Evolutionary conservation across 2,329 filamentous ascomycete species (phyloP), one percentile per base, ranked within the genome.

Genomic region (Fusarium humuli): DNA sequence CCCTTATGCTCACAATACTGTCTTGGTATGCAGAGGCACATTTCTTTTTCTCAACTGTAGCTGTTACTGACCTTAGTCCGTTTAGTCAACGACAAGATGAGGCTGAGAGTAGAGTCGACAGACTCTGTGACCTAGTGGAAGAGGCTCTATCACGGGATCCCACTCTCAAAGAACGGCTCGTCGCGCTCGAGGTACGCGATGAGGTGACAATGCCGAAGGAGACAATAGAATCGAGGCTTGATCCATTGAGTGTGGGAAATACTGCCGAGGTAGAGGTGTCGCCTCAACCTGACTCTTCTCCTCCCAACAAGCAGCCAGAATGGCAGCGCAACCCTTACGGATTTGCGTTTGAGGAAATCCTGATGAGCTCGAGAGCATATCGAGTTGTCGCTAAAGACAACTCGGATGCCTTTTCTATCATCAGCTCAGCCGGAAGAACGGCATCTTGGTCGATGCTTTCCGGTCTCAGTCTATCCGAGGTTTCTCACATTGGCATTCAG

Each of bases 371-470:
- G 5, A 53, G 62, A 23, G 62, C 25, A 5, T 58, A 66, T 42
- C 58, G 48, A 6, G 6, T 57, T n/a, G 37, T 14, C 4, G n/a
- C n/a, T 18, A 66, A 32, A 2, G 22, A 57, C 4, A 55, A 65
- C 18, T 65, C 56, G 5, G 61, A 65, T 52, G 61, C n/a, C 0
- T 54, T 61, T 22, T 65, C 65, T 2, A 40, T 63, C 16, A 32
- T 65, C 20, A 61, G 44, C 20, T 40, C 60, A 22, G 61, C 64
- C n/a, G 46, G 60, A 4, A 65, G 61, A 22, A 60, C 60, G 2
- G 64, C 55, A 6, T 67, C 61, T 9, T 67, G 61, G 64, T 61
- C 60, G 6, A 61, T 57, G 41, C 34, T 67, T 5, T 65, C 61
- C 4, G 65, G 56, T 14, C 41, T 67, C 4, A 67, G 65, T 47